A percentile compares a stretch with the other conserved stretches of the same genome.
phyloP scores from a whole-genome alignment of 495 filamentous ascomycete genomes.

The Letharia columbiana region DNA sequence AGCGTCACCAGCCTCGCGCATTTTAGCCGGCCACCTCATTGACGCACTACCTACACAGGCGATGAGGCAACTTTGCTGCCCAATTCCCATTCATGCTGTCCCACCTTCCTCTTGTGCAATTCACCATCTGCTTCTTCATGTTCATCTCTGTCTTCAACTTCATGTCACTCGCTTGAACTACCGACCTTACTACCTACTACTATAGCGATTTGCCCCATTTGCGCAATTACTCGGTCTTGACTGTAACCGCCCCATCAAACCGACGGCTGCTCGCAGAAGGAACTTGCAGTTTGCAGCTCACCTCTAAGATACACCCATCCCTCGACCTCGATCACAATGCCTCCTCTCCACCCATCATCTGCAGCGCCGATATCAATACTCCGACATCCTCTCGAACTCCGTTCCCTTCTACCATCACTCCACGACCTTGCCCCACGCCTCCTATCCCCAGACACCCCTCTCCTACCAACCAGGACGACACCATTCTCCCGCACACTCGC shows the following conservation, averaged over 20 bases:
- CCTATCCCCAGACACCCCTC: neutral
- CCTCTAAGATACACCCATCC: neutral
- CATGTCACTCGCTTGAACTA: slow-evolving; percentile 24
- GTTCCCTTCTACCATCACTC: slow-evolving; percentile 21
- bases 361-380: slow-evolving; percentile 6
- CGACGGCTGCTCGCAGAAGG: slow-evolving; percentile 14
- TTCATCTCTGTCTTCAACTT: slow-evolving; percentile 15
- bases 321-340: slow-evolving; percentile 11
- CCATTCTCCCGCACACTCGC: slow-evolving; percentile 15
- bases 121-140: slow-evolving; percentile 11
- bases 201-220: neutral
- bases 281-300: neutral
- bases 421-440: slow-evolving; percentile 14
- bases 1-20: neutral
- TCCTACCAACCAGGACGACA: slow-evolving; percentile 9
- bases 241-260: slow-evolving; percentile 9
- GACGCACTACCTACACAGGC: slow-evolving; percentile 3
- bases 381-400: slow-evolving; percentile 18
- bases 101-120: slow-evolving; percentile 3
- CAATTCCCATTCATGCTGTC: slow-evolving; percentile 9
- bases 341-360: slow-evolving; percentile 14
- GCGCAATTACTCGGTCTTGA: slow-evolving; percentile 2
- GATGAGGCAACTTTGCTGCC: slow-evolving; percentile 14
- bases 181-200: neutral
- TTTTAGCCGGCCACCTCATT: slow-evolving; percentile 11